Conservation (phyloP, 441 rosid species). For the Raphanus hybrid region DNA sequence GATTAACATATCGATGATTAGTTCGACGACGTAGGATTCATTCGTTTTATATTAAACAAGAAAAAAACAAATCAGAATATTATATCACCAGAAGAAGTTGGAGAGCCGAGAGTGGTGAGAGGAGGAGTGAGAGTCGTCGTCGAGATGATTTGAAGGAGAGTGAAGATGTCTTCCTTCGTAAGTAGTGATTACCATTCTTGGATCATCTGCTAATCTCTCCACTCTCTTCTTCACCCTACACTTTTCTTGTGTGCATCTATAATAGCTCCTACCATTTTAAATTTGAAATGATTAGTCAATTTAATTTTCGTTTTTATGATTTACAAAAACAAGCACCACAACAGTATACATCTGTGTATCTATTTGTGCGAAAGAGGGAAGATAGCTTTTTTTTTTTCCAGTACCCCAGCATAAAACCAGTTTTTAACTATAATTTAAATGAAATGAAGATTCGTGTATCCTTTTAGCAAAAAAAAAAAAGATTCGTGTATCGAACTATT, state of each 20-base stretch:
- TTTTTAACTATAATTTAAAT: no score
- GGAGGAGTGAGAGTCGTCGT: conserved; percentile 61
- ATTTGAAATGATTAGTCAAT: background rate
- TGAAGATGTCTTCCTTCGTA: conserved; percentile 95
- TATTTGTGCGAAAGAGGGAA: no score
- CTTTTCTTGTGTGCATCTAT: conserved; percentile 89
- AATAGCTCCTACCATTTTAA: conserved; percentile 79
- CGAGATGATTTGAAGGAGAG: conserved; percentile 80
- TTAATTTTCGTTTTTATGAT: background rate
- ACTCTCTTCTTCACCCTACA: conserved; percentile 96
- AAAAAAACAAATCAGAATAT: conserved; percentile 19
- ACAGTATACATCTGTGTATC: no score
- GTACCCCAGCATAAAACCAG: no score
- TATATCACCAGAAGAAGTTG: conserved; percentile 73
- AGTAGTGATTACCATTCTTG: conserved; percentile 97
- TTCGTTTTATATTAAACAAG: background rate
- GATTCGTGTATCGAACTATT: no score
- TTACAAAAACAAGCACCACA: background rate
- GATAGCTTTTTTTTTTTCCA: no score
- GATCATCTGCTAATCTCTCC: conserved; percentile 96
- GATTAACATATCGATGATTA: conserved; percentile 18
- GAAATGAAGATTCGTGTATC: no score
- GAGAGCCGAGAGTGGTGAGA: conserved; percentile 56
- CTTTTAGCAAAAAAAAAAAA: no score
- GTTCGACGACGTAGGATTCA: background rate